Conservation (phyloP, 1,284 basidiomycete genomes). For the Abortiporus biennis region DNA sequence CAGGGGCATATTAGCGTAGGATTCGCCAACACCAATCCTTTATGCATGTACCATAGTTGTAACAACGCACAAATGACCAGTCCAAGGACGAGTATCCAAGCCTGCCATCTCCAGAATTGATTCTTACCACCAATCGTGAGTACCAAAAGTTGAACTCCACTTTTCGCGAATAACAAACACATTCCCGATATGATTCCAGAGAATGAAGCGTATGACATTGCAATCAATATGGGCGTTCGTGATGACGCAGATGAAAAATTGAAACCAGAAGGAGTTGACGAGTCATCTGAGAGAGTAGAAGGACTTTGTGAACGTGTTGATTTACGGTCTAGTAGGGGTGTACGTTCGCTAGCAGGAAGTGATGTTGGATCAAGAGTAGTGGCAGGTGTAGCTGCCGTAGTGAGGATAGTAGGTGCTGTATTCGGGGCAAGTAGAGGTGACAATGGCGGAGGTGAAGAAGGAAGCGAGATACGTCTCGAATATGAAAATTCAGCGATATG, state of each 20-base stretch:
- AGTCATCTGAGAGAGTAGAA: conserved; percentile 18
- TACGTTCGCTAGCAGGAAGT: conserved; percentile 45
- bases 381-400: conserved; percentile 22
- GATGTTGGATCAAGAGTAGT: conserved; percentile 30
- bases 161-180: conserved; percentile 92
- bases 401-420: conserved; percentile 23
- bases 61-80: conserved; percentile 69
- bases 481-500: conserved; percentile 50
- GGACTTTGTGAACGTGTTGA: conserved; percentile 15
- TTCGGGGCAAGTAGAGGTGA: conserved; percentile 27
- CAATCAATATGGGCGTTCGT: conserved; percentile 63
- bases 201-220: conserved; percentile 85
- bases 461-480: conserved; percentile 25
- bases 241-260: conserved; percentile 21
- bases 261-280: conserved; percentile 18
- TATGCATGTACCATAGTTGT: conserved; percentile 92
- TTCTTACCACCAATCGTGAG: conserved; percentile 77
- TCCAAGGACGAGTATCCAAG: conserved; percentile 73
- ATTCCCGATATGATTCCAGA: conserved; percentile 93
- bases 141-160: conserved; percentile 86
- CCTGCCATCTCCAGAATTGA: conserved; percentile 84
- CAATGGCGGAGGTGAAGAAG: conserved; percentile 24
- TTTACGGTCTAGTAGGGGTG: conserved; percentile 54
- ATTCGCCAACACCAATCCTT: conserved; percentile 76
- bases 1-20: conserved; percentile 90